Evolutionary conservation across 2,329 filamentous ascomycete species (phyloP), one percentile per base, ranked within the genome.

Genomic region (Tolypocladium pustulatum): DNA sequence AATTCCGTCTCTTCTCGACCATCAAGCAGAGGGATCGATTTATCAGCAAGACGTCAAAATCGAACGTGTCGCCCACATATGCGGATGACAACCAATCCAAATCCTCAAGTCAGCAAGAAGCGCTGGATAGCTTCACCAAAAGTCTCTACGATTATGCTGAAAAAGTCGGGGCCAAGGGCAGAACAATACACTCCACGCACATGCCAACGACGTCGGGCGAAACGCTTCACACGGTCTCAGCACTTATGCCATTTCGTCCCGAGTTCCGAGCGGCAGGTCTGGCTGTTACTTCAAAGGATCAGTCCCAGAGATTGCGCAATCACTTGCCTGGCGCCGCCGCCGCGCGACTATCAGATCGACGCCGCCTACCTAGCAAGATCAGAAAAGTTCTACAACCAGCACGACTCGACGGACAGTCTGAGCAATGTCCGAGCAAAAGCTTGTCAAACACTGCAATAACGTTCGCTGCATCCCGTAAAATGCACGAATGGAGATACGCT

Each of bases 181-280:
- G 73, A 58, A 60, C 69, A 34, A 71, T 72, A 0, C 63, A 73
- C 20, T 71, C 72, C 13, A 76, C 75, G 1, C 72, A 78, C 5
- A 76, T 75, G 55, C 71, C 60, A 37, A 63, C 74, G 1, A 71
- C 72, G 15, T 78, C 77, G 3, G 72, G 68, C n/a, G 63, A 67
- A 55, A 82, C 76, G 49, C 69, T 77, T 53, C 75, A 77, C 60
- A 84, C 82, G 2, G 73, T 85, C 22, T 73, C 76, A 32, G 79
- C 78, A 36, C 69, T 85, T 3, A 65, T 82, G 32, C 81, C 81
- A 2, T 85, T 79, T 64, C 76, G 75, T 54, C 71, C 76, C 4
- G 76, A 85, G 60, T 83, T 85, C 61, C 72, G 71, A 58, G 75
- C 75, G 59, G 81, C 79, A 57, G 81, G 81, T 1, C 72, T 85